phyloP scores from a whole-genome alignment of 192 early-diverging fungal species.

The Linderina pennispora region DNA sequence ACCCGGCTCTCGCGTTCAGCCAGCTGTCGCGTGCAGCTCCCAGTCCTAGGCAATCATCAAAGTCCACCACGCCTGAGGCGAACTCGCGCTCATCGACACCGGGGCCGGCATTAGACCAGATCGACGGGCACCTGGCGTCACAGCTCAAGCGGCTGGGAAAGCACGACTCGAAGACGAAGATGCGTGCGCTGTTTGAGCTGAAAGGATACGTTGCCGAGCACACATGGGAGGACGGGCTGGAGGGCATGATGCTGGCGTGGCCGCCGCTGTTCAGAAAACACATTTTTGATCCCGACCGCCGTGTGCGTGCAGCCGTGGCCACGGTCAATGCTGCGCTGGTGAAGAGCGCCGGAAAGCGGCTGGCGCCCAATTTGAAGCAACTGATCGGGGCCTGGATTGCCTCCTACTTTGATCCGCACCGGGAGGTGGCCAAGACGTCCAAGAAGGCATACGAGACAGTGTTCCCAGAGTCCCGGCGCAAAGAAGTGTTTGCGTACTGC shows the following conservation, averaged over 20 bases:
- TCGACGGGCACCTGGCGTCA: constrained; percentile 57
- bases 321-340: constrained; percentile 64
- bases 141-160: constrained; percentile 84
- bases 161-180: constrained; percentile 79
- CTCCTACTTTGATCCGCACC: constrained; percentile 72
- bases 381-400: constrained; percentile 82
- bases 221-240: constrained; percentile 46
- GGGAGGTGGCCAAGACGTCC: constrained; percentile 67
- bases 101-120: constrained; percentile 37
- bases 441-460: constrained; percentile 53
- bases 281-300: constrained; percentile 75
- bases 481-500: constrained; percentile 74
- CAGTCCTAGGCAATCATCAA: constrained; percentile 7
- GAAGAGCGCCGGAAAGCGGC: constrained; percentile 57
- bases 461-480: constrained; percentile 72
- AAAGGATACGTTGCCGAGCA: constrained; percentile 49
- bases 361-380: constrained; percentile 77
- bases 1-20: constrained; percentile 57
- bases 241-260: constrained; percentile 43
- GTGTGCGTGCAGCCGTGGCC: constrained; percentile 67
- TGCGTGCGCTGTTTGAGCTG: constrained; percentile 83
- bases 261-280: constrained; percentile 14
- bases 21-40: constrained; percentile 52
- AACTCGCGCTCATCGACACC: constrained; percentile 9
- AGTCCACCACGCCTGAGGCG: neutral